Conservation (phyloP, 2,329 filamentous ascomycete species). For the Pseudogymnoascus sp. region DNA sequence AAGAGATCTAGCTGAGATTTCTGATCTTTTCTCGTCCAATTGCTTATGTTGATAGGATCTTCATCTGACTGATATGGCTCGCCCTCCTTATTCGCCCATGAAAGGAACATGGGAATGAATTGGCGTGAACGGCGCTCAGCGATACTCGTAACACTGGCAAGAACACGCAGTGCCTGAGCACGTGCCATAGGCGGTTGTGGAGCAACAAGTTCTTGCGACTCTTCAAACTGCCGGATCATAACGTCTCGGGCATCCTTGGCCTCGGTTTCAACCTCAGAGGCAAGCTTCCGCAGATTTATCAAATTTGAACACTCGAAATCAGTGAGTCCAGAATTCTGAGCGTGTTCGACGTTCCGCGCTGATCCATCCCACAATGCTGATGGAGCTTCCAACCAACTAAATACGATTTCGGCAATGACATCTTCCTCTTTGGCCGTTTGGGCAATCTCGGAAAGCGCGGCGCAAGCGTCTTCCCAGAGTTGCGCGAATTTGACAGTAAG, state of each 20-base stretch:
- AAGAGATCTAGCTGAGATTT: conserved; percentile 78
- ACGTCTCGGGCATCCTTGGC: conserved; percentile 48
- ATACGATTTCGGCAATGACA: conserved; percentile 62
- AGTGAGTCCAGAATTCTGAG: conserved; percentile 43
- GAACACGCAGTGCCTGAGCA: conserved; percentile 70
- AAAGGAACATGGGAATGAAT: conserved; percentile 78
- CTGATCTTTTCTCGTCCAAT: conserved; percentile 73
- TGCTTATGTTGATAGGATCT: conserved; percentile 26
- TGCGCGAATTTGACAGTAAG: conserved; percentile 79
- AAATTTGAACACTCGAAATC: conserved; percentile 85
- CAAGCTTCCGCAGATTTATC: conserved; percentile 48
- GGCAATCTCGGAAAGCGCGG: conserved; percentile 68
- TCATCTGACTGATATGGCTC: conserved; percentile 24
- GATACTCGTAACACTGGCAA: conserved; percentile 65
- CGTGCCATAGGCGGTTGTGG: conserved; percentile 53
- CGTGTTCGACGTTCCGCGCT: conserved; percentile 30
- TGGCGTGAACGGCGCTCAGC: conserved; percentile 82
- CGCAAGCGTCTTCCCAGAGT: conserved; percentile 78
- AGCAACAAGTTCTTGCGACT: conserved; percentile 50
- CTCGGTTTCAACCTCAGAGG: conserved; percentile 45
- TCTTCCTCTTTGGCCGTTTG: conserved; percentile 67
- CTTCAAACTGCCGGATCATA: conserved; percentile 59
- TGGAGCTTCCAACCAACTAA: conserved; percentile 65
- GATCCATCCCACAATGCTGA: conserved; percentile 49
- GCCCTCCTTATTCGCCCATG: conserved; percentile 58